phyloP scores from a whole-genome alignment of 768 basidiomycete genomes.

The Hericium alpestre region DNA sequence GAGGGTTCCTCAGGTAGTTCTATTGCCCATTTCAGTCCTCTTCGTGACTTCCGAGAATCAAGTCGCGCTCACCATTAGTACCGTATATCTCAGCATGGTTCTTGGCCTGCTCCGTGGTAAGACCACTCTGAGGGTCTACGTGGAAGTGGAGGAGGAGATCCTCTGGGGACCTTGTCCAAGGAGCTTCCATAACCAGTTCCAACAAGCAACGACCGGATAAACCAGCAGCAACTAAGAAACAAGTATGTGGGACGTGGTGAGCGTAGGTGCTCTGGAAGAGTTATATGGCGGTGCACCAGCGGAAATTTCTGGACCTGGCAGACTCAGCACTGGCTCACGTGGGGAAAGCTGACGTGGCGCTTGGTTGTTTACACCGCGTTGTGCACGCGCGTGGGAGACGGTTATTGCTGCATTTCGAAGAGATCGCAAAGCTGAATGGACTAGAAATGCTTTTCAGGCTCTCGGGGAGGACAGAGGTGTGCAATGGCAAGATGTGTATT shows the following conservation, averaged over 20 bases:
- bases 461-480: not conserved
- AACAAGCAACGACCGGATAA: not conserved
- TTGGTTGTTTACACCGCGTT: not conserved
- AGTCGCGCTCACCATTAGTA: slow-evolving; percentile 55
- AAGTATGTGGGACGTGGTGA: not conserved
- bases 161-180: slow-evolving; percentile 67
- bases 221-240: not conserved
- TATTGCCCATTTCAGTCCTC: slow-evolving; percentile 21
- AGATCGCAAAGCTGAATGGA: not conserved
- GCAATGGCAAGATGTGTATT: not conserved
- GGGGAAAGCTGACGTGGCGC: slow-evolving; percentile 5
- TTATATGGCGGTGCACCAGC: not conserved
- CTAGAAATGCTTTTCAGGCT: not conserved
- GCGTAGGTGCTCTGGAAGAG: not conserved
- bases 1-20: slow-evolving; percentile 88
- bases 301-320: not conserved
- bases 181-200: slow-evolving; percentile 45
- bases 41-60: not conserved
- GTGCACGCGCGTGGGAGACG: not conserved
- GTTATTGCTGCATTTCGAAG: too few relatives aligned
- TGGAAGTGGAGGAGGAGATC: slow-evolving; percentile 65
- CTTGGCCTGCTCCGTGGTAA: slow-evolving; percentile 55
- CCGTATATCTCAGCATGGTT: slow-evolving; percentile 75
- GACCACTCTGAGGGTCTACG: slow-evolving; percentile 53
- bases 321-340: not conserved